Evolutionary conservation across 2,329 filamentous ascomycete species (phyloP).

Genomic region (Kalmusia sp.): DNA sequence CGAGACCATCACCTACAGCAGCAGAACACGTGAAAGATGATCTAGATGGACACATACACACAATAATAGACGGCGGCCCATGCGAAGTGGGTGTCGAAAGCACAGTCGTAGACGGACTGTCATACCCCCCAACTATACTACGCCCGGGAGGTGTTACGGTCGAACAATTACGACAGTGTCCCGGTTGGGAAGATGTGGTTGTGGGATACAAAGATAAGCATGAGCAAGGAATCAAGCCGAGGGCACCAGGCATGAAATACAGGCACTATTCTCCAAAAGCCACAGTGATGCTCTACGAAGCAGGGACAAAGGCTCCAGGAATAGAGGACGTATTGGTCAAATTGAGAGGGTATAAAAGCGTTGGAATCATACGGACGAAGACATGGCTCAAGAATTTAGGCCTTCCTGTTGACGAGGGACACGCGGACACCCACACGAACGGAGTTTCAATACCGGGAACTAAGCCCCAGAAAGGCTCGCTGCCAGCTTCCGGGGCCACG

Average conservation of each 20-base stretch:
- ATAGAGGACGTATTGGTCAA: slow-evolving; percentile 35
- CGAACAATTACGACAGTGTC: slow-evolving; percentile 74
- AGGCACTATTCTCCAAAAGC: slow-evolving; percentile 96
- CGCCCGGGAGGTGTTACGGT: slow-evolving; percentile 87
- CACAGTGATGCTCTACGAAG: slow-evolving; percentile 81
- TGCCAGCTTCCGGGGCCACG: slow-evolving; percentile 2
- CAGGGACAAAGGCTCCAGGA: slow-evolving; percentile 48
- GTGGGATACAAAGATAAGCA: slow-evolving; percentile 80
- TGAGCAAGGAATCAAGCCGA: slow-evolving; percentile 70
- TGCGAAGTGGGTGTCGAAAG: slow-evolving; percentile 94
- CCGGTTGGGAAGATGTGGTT: slow-evolving; percentile 81
- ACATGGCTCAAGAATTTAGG: slow-evolving; percentile 32
- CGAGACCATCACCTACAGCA: slow-evolving; percentile 88
- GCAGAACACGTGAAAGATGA: slow-evolving; percentile 91
- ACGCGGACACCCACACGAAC: slow-evolving; percentile 13
- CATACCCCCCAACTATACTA: slow-evolving; percentile 79
- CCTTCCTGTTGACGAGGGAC: slow-evolving; percentile 10
- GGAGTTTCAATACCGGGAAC: slow-evolving; percentile 7
- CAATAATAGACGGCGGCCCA: slow-evolving; percentile 87
- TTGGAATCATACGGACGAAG: slow-evolving; percentile 52
- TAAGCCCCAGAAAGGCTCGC: background rate
- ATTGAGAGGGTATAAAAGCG: slow-evolving; percentile 22
- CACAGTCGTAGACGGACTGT: slow-evolving; percentile 92
- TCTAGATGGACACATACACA: slow-evolving; percentile 78
- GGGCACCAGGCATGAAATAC: slow-evolving; percentile 98